Conservation (phyloP, 2,329 filamentous ascomycete species). For the Westerdykella sp. region DNA sequence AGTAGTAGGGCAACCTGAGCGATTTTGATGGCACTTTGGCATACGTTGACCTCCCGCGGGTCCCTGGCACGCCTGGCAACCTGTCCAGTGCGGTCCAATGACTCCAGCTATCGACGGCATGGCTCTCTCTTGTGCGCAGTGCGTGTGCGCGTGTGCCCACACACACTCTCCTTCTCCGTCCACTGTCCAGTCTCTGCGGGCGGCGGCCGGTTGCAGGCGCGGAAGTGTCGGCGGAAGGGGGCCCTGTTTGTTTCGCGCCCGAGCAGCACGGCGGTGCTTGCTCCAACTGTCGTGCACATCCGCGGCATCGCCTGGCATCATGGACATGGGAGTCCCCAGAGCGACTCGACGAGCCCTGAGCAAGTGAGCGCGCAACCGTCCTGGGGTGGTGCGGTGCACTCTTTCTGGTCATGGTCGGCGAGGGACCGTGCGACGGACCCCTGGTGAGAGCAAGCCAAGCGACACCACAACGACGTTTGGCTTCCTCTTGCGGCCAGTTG, state of each 20-base stretch:
- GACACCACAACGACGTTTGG: constrained; percentile 6
- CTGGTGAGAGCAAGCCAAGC: constrained; percentile 6
- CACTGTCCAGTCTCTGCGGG: constrained; percentile 14
- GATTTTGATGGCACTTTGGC: neutral
- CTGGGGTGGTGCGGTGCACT: constrained; percentile 1
- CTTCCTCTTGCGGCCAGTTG: constrained; percentile 1
- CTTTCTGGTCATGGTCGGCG: neutral
- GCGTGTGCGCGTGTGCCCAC: constrained; percentile 16
- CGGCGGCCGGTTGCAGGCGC: constrained; percentile 28
- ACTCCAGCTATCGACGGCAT: too few relatives aligned
- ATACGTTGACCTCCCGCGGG: too few relatives aligned
- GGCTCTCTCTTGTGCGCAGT: constrained; percentile 14
- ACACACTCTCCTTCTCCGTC: too few relatives aligned
- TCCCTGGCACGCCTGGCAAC: too few relatives aligned
- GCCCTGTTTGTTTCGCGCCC: constrained; percentile 25
- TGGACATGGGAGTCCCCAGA: too few relatives aligned
- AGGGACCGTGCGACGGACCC: too few relatives aligned
- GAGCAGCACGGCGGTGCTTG: constrained; percentile 6
- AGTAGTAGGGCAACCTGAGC: constrained; percentile 4
- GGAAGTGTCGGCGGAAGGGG: constrained; percentile 18
- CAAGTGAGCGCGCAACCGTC: neutral
- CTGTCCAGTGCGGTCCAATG: too few relatives aligned
- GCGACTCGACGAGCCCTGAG: too few relatives aligned
- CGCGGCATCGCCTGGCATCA: neutral
- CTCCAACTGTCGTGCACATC: neutral